phyloP scores from a whole-genome alignment of 257 asterid genomes.

The Oldenlandia corymbosa region DNA sequence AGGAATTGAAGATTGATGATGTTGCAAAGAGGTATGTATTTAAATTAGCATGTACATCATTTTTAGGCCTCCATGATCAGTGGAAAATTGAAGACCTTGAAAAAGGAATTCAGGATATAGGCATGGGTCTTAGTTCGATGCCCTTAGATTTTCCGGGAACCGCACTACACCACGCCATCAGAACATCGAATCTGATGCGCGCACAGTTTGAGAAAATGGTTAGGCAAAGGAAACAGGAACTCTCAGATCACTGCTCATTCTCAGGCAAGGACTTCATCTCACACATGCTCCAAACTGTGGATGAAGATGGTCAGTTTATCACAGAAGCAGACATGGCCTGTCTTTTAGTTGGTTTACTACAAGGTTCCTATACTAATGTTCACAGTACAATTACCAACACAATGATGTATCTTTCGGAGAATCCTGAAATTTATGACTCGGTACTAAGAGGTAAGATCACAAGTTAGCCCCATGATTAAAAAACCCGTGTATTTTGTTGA shows the following conservation, averaged over 20 bases:
- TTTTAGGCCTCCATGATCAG: constrained; percentile 4
- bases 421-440: constrained; percentile 3
- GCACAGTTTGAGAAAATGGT: constrained; percentile 5
- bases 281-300: neutral
- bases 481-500: too few relatives aligned
- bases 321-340: constrained; percentile 14
- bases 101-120: neutral
- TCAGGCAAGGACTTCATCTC: constrained; percentile 8
- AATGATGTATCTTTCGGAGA: constrained; percentile 5
- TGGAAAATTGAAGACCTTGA: constrained; percentile 6
- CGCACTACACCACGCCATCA: constrained; percentile 2
- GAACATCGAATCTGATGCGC: constrained; percentile 2
- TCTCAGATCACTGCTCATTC: neutral
- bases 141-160: constrained; percentile 11
- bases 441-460: constrained; percentile 13
- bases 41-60: neutral
- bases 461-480: too few relatives aligned
- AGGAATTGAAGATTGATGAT: constrained; percentile 7
- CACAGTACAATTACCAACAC: constrained; percentile 9
- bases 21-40: neutral
- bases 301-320: constrained; percentile 2
- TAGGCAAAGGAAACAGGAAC: neutral
- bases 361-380: constrained; percentile 5
- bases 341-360: neutral
- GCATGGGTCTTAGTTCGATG: neutral